These are phyloP conservation scores for Mycena vitilis DNA, from an alignment of 768 basidiomycete species.

Conservation along the genomic window DNA sequence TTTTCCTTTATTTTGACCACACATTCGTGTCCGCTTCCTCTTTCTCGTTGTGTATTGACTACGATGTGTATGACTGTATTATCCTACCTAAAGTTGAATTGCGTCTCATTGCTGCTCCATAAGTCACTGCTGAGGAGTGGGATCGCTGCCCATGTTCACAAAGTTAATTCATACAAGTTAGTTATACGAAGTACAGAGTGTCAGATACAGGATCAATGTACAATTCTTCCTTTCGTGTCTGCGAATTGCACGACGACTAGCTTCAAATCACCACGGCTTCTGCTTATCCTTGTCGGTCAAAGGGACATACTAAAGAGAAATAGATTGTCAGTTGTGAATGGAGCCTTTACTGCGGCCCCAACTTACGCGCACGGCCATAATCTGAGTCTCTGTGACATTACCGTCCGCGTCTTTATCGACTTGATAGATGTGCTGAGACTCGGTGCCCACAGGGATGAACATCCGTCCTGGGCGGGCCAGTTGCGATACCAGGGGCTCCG, in stretches of 20 bases:
- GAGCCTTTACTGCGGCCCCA: too few species aligned
- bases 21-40: conserved; percentile 2
- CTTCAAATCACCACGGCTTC: conserved; percentile 22
- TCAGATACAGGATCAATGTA: not conserved
- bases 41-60: conserved; percentile 27
- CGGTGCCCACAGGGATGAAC: conserved; percentile 91
- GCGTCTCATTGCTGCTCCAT: too few species aligned
- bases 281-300: conserved; percentile 72
- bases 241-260: too few species aligned
- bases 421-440: conserved; percentile 71
- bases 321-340: conserved; percentile 10
- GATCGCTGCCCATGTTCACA: too few species aligned
- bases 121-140: not conserved
- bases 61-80: conserved; percentile 19
- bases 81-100: not conserved
- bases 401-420: conserved; percentile 85
- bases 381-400: conserved; percentile 65
- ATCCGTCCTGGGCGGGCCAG: conserved; percentile 81
- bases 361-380: conserved; percentile 88
- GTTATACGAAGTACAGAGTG: conserved; percentile 3
- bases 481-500: conserved; percentile 79
- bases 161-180: not conserved
- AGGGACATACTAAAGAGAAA: conserved; percentile 29
- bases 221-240: too few species aligned
- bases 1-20: conserved; percentile 9